Percentiles rank a stretch among this genome's conserved stretches.
Evolutionary conservation across 1,139 yeast genomes (phyloP).

Genomic region (Candida sojae): DNA sequence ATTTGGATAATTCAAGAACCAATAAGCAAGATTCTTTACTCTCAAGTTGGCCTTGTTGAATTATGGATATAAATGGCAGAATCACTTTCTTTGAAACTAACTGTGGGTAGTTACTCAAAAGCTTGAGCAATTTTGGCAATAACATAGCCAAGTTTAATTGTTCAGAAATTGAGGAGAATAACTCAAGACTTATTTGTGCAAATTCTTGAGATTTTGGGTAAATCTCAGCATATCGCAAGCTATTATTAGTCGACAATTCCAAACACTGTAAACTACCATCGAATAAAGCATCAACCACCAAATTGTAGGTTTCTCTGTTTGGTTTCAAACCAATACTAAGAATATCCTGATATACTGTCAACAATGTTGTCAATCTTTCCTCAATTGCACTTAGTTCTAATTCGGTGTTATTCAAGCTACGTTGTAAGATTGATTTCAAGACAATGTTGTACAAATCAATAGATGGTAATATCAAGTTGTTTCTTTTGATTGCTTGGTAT

Average conservation of each 20-base stretch:
- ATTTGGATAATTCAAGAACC: constrained; percentile 23
- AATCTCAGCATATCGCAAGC: constrained; percentile 25
- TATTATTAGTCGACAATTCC: constrained; percentile 12
- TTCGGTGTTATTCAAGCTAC: constrained; percentile 29
- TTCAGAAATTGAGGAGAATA: constrained; percentile 48
- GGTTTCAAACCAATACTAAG: constrained; percentile 55
- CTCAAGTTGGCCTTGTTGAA: constrained; percentile 2
- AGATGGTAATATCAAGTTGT: constrained; percentile 32
- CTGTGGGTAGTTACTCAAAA: constrained; percentile 30
- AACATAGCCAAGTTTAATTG: constrained; percentile 28
- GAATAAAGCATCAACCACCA: constrained; percentile 52
- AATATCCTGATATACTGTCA: constrained; percentile 69
- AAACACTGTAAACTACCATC: constrained; percentile 43
- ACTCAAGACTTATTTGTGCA: constrained; percentile 62
- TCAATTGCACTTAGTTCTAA: constrained; percentile 31
- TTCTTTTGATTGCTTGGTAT: constrained; percentile 45
- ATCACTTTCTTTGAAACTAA: constrained; percentile 25
- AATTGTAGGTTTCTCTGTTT: constrained; percentile 49
- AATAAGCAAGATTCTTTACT: constrained; percentile 7
- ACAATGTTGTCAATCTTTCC: constrained; percentile 52
- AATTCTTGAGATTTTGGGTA: constrained; percentile 59
- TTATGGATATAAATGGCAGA: constrained; percentile 6
- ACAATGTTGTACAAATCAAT: constrained; percentile 39
- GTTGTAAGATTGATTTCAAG: constrained; percentile 30
- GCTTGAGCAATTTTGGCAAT: constrained; percentile 28